Conservation (phyloP, 2,329 filamentous ascomycete species). For the Stemphylium vesicarium region DNA sequence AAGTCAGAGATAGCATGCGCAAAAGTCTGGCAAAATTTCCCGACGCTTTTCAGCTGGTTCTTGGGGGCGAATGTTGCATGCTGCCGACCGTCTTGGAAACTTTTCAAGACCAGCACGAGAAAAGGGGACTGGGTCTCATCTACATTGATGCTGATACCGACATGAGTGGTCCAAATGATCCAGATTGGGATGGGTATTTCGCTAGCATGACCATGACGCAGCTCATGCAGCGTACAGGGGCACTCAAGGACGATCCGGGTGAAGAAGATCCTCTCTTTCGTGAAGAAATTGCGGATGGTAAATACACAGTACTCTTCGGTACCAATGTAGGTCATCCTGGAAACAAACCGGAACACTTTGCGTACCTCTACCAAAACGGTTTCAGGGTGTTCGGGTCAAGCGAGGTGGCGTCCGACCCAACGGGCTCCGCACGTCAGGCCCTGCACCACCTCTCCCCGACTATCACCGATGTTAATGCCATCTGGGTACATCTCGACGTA, state of each 20-base stretch:
- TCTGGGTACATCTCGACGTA: too few relatives aligned
- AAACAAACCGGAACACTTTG: too few relatives aligned
- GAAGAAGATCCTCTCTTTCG: not conserved
- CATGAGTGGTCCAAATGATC: slow-evolving; percentile 18
- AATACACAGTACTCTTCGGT: too few relatives aligned
- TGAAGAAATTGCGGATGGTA: not conserved
- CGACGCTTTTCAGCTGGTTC: slow-evolving; percentile 18
- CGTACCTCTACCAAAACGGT: too few relatives aligned
- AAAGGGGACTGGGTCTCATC: slow-evolving; percentile 1
- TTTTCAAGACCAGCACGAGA: slow-evolving; percentile 12
- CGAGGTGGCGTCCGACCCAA: too few relatives aligned
- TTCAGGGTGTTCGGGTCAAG: too few relatives aligned
- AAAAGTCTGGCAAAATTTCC: not conserved
- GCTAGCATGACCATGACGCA: slow-evolving; percentile 35
- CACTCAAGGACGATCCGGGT: not conserved
- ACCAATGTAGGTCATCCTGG: not conserved
- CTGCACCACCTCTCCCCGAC: too few relatives aligned
- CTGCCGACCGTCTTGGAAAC: slow-evolving; percentile 21
- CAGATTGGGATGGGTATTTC: slow-evolving; percentile 19
- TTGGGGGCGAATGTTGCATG: slow-evolving; percentile 28
- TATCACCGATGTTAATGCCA: too few relatives aligned
- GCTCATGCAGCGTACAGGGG: slow-evolving; percentile 17
- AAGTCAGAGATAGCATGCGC: not conserved
- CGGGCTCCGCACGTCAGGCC: too few relatives aligned
- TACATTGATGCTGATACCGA: slow-evolving; percentile 31